Evolutionary conservation across 306 rosid genomes (phyloP).

Genomic region (Quercus gilva): DNA sequence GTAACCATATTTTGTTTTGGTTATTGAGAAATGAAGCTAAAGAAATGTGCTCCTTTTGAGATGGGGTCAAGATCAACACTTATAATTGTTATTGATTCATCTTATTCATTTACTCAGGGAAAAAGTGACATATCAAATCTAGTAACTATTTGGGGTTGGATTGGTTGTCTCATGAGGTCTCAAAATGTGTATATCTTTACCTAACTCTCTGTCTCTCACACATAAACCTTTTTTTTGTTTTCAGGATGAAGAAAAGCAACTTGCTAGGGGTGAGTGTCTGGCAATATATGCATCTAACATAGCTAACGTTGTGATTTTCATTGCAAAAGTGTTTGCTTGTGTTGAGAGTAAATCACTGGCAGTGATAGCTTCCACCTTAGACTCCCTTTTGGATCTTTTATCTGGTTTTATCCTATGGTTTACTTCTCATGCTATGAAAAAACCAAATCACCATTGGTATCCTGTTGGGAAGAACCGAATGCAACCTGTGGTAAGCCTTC

Average conservation of each 20-base stretch:
- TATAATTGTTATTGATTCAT: too few species aligned
- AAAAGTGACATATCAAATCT: background rate
- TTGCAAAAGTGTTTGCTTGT: conserved; percentile 81
- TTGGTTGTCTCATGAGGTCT: background rate
- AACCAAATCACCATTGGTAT: conserved; percentile 63
- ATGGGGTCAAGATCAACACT: too few species aligned
- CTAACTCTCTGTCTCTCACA: background rate
- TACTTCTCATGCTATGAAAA: conserved; percentile 75
- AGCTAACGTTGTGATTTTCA: conserved; percentile 69
- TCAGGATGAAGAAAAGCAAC: conserved; percentile 55
- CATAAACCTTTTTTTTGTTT: background rate
- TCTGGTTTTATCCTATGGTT: conserved; percentile 94
- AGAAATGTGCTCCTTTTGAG: too few species aligned
- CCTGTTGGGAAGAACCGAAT: conserved; percentile 89
- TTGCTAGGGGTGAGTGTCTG: conserved; percentile 48
- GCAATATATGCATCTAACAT: conserved; percentile 76
- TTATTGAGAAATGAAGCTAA: too few species aligned
- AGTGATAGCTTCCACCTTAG: conserved; percentile 95
- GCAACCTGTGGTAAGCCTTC: conserved; percentile 82
- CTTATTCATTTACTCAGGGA: too few species aligned
- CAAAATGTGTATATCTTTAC: background rate
- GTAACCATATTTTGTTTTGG: too few species aligned
- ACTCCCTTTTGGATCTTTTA: conserved; percentile 87
- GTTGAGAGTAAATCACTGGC: conserved; percentile 82
- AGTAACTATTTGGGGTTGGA: background rate